phyloP scores from a whole-genome alignment of 1,284 basidiomycete genomes.

The Irpex rosettiformis region DNA sequence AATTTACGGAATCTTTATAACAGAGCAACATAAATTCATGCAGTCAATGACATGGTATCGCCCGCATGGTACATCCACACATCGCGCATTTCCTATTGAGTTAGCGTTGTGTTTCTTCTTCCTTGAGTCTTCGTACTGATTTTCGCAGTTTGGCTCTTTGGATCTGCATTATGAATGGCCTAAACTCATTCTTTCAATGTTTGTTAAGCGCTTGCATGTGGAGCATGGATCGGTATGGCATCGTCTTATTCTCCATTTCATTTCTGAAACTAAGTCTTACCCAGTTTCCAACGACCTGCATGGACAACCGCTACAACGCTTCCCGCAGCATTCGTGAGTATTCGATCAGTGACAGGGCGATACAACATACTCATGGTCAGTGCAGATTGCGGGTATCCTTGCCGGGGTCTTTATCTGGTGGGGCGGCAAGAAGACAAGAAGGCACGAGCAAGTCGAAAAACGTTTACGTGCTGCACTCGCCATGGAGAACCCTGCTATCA shows the following conservation, averaged over 20 bases:
- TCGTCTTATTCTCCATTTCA: neutral
- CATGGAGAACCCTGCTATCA: conserved; percentile 26
- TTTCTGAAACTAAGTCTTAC: neutral
- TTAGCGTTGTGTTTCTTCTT: conserved; percentile 27
- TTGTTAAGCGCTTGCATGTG: conserved; percentile 83
- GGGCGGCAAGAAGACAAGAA: conserved; percentile 76
- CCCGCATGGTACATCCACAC: conserved; percentile 83
- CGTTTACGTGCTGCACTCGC: conserved; percentile 68
- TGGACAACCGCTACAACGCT: conserved; percentile 76
- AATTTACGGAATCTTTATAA: neutral
- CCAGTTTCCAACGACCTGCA: conserved; percentile 53
- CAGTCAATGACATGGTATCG: conserved; percentile 83
- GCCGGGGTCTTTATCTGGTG: conserved; percentile 78
- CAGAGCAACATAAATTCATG: conserved; percentile 68
- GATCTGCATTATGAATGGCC: conserved; percentile 71
- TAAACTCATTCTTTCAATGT: conserved; percentile 80
- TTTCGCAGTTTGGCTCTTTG: conserved; percentile 49
- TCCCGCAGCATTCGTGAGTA: conserved; percentile 70
- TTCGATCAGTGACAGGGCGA: neutral
- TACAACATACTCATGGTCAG: neutral
- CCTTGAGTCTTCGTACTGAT: conserved; percentile 16
- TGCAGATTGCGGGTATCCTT: conserved; percentile 54
- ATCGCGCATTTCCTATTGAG: conserved; percentile 79
- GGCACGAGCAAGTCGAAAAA: conserved; percentile 69
- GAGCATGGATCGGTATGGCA: conserved; percentile 56